phyloP scores from a whole-genome alignment of 78 protist species.

The Dictyostelium firmibasis region DNA sequence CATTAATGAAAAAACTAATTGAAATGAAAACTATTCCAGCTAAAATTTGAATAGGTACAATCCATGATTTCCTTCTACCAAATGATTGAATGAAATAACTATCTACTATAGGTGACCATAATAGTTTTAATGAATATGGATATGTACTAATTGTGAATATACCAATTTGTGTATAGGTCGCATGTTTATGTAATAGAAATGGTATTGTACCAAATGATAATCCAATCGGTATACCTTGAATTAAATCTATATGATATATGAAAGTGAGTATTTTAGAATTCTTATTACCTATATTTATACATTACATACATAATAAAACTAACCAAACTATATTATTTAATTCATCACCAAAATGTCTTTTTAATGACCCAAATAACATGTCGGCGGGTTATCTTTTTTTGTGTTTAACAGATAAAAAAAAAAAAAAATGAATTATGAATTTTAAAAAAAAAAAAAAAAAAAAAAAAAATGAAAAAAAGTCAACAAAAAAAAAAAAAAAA shows the following conservation, averaged over 20 bases:
- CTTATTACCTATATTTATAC: not conserved
- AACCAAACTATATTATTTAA: constrained; percentile 25
- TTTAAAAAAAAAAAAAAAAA: not conserved
- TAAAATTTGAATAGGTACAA: constrained; percentile 87
- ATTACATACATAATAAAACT: constrained; percentile 17
- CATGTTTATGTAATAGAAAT: constrained; percentile 68
- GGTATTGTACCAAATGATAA: constrained; percentile 81
- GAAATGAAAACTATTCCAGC: constrained; percentile 14
- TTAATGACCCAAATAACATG: not conserved
- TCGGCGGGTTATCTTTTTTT: not conserved
- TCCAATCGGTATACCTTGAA: constrained; percentile 90
- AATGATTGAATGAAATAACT: constrained; percentile 20
- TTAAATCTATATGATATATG: constrained; percentile 25
- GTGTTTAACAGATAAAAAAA: not conserved
- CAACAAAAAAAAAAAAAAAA: not conserved
- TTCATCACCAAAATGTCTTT: constrained; percentile 4
- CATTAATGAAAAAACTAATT: constrained; percentile 21
- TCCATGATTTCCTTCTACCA: constrained; percentile 93
- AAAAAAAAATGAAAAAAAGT: not conserved
- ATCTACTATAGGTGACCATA: constrained; percentile 94
- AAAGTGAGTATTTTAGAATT: too few relatives aligned
- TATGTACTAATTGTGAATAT: constrained; percentile 78
- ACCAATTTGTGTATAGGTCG: constrained; percentile 69
- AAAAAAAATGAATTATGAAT: not conserved
- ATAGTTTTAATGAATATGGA: constrained; percentile 88